A percentile compares a stretch with the other conserved stretches of the same genome.
Conservation (phyloP, 345 rosid genomes). For the Eucalyptus sp. region DNA sequence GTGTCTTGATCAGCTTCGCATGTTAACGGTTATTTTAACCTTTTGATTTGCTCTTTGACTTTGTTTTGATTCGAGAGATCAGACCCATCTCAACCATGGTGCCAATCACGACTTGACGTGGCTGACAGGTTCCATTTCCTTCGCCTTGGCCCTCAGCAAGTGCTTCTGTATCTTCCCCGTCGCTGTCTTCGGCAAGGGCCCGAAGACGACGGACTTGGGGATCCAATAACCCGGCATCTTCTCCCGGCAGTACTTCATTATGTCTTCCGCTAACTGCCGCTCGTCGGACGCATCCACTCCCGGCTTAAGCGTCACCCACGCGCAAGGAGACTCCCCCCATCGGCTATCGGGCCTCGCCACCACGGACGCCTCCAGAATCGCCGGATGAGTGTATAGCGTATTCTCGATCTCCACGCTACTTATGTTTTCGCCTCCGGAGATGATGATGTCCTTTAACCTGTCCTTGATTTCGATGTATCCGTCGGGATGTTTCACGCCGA, state of each 20-base stretch:
- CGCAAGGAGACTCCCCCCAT: conserved; percentile 3
- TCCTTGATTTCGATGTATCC: conserved; percentile 2
- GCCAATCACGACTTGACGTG: neutral
- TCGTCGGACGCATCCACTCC: neutral
- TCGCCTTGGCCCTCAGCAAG: neutral
- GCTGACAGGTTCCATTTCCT: neutral
- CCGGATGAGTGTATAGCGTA: neutral
- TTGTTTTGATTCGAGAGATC: neutral
- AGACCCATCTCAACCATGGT: neutral
- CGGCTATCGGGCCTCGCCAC: neutral
- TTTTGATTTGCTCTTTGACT: neutral
- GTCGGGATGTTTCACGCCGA: neutral
- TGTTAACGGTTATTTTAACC: neutral
- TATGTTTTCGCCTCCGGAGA: conserved; percentile 1
- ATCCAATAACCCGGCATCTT: neutral
- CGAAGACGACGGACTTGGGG: neutral
- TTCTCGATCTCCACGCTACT: conserved; percentile 2
- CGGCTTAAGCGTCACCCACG: neutral
- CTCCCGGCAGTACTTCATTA: neutral
- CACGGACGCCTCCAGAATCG: neutral
- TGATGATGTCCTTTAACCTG: conserved; percentile 4
- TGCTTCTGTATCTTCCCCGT: neutral
- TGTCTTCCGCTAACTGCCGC: neutral
- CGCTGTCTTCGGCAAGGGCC: neutral
- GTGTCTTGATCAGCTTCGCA: neutral